These are phyloP conservation scores for Aspergillus fructus DNA, from an alignment of 2,329 filamentous ascomycete genomes.

Conservation along the genomic window DNA sequence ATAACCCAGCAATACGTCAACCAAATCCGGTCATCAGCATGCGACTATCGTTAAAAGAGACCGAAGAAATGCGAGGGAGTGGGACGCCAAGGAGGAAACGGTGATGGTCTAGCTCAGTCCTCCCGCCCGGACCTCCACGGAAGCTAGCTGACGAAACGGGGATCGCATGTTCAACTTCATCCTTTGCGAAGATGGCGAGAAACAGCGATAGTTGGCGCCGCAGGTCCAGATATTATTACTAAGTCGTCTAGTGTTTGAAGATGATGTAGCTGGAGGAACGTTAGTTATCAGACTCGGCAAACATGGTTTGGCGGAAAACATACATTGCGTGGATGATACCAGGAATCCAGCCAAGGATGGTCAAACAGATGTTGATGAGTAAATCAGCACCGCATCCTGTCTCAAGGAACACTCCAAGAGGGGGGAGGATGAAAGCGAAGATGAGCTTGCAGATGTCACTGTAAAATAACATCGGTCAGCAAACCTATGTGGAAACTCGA, in stretches of 20 bases:
- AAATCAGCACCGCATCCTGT: conserved; percentile 82
- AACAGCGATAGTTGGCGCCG: conserved; percentile 7
- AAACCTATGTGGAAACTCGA: neutral
- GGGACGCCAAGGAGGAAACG: conserved; percentile 23
- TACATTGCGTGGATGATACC: conserved; percentile 91
- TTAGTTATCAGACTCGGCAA: conserved; percentile 13
- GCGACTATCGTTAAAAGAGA: conserved; percentile 2
- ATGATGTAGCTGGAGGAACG: conserved; percentile 68
- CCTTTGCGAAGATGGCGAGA: neutral
- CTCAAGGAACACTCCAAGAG: conserved; percentile 92
- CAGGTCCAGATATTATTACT: neutral
- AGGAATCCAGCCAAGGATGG: conserved; percentile 72
- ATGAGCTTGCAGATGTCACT: conserved; percentile 80
- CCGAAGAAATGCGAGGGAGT: neutral
- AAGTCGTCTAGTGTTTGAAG: conserved; percentile 69
- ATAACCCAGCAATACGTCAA: conserved; percentile 9
- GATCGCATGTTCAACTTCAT: conserved; percentile 11
- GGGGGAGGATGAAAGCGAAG: conserved; percentile 85
- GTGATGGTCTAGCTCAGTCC: conserved; percentile 26
- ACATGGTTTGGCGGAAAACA: conserved; percentile 34
- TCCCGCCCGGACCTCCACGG: conserved; percentile 28
- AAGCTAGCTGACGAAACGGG: conserved; percentile 23
- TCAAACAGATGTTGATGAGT: conserved; percentile 89
- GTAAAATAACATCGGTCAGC: conserved; percentile 12
- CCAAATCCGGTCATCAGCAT: conserved; percentile 18